These are phyloP conservation scores for Pilasporangium apinafurcum DNA, from an alignment of 352 stramenopile genomes.

Conservation along the genomic window DNA sequence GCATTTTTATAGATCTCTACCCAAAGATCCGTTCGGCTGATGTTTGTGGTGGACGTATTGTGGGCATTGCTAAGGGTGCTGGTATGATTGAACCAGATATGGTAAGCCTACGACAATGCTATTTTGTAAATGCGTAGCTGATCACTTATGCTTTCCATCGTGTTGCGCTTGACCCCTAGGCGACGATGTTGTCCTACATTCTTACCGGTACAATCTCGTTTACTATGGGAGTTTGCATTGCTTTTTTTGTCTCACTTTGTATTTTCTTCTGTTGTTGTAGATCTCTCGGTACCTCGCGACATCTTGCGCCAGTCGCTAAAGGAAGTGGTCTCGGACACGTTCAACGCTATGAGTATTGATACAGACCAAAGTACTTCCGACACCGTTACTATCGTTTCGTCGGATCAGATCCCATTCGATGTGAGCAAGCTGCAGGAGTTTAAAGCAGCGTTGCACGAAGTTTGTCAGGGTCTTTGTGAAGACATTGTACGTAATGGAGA, in stretches of 20 bases:
- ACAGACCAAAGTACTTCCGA: slow-evolving; percentile 98
- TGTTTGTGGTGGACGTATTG: slow-evolving; percentile 86
- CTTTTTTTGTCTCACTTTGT: too few relatives aligned
- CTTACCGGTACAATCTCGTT: slow-evolving; percentile 54
- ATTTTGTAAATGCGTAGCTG: slow-evolving; percentile 31
- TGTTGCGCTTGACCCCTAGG: slow-evolving; percentile 5
- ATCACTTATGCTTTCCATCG: slow-evolving; percentile 13
- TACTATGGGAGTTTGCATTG: slow-evolving; percentile 11
- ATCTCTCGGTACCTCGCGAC: slow-evolving; percentile 77
- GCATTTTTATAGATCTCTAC: slow-evolving; percentile 57
- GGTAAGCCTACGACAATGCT: slow-evolving; percentile 46
- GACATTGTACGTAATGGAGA: slow-evolving; percentile 99
- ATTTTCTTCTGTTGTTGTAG: slow-evolving; percentile 5
- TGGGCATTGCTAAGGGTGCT: slow-evolving; percentile 97
- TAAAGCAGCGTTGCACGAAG: slow-evolving; percentile 84
- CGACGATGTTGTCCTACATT: slow-evolving; percentile 87
- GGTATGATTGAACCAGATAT: slow-evolving; percentile 99
- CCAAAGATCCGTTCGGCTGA: slow-evolving; percentile 86
- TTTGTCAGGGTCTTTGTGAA: slow-evolving; percentile 92
- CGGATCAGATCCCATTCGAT: slow-evolving; percentile 88
- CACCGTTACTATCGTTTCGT: slow-evolving; percentile 94
- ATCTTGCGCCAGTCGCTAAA: slow-evolving; percentile 70
- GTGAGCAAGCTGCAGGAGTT: slow-evolving; percentile 83
- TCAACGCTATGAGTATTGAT: slow-evolving; percentile 95
- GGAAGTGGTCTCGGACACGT: slow-evolving; percentile 82